Evolutionary conservation across 495 filamentous ascomycete species (phyloP).

Genomic region (Podospora fimiseda): DNA sequence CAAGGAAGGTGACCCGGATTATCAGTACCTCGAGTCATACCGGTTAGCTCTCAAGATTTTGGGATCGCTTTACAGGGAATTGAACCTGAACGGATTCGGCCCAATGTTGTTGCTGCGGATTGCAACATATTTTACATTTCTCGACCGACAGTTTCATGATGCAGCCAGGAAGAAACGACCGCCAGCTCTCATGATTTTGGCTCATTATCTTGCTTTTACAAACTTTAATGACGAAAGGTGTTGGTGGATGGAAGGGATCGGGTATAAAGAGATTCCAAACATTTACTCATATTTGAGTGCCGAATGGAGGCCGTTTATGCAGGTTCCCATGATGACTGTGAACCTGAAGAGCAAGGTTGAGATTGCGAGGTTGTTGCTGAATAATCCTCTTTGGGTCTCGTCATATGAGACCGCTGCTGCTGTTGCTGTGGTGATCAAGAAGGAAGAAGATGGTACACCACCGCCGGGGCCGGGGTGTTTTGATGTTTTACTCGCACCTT

Average conservation of each 20-base stretch:
- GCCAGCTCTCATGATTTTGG: conserved; percentile 47
- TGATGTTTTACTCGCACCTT: background rate
- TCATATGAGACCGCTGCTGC: no score
- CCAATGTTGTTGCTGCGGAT: conserved; percentile 33
- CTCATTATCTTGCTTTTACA: conserved; percentile 40
- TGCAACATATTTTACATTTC: conserved; percentile 39
- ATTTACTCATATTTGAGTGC: conserved; percentile 32
- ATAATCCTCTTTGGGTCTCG: conserved; percentile 27
- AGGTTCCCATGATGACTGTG: conserved; percentile 30
- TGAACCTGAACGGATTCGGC: conserved; percentile 30
- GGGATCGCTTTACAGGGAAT: conserved; percentile 39
- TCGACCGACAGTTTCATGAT: conserved; percentile 46
- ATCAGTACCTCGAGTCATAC: conserved; percentile 23
- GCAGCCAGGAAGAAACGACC: conserved; percentile 45
- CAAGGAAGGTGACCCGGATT: conserved; percentile 20
- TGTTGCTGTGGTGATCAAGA: no score
- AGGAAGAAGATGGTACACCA: conserved; percentile 12
- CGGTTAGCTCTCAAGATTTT: conserved; percentile 34
- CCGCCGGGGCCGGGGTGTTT: conserved; percentile 5
- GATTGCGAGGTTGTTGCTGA: conserved; percentile 30
- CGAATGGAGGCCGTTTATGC: conserved; percentile 30
- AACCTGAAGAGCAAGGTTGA: conserved; percentile 13
- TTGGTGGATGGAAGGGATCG: conserved; percentile 44
- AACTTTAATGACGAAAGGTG: conserved; percentile 24
- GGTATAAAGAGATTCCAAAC: conserved; percentile 31